Percentiles rank a stretch among this genome's conserved stretches.
phyloP scores from a whole-genome alignment of 2,329 filamentous ascomycete species.

The Aulographum hederae region DNA sequence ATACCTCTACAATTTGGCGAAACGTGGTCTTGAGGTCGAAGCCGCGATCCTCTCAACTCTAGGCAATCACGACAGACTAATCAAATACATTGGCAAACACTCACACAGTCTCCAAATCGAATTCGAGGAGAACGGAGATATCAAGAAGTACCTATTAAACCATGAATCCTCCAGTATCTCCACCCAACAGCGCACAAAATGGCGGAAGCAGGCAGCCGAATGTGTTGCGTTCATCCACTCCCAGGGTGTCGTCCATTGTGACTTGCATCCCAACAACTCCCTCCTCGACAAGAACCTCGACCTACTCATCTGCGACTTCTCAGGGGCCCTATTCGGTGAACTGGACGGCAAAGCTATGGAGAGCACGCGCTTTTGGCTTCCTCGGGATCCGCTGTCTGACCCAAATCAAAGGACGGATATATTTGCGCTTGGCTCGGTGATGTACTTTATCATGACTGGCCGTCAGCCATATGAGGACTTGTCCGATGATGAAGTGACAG shows the following conservation, averaged over 20 bases:
- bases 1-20: too few relatives aligned
- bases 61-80: neutral
- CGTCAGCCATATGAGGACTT: slow-evolving; percentile 13
- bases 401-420: slow-evolving; percentile 14
- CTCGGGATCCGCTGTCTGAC: slow-evolving; percentile 6
- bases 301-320: slow-evolving; percentile 20
- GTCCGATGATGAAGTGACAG: slow-evolving; percentile 12
- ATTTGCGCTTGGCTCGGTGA: slow-evolving; percentile 17
- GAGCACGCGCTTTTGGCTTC: slow-evolving; percentile 9
- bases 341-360: slow-evolving; percentile 11
- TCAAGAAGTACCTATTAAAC: neutral
- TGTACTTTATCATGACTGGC: slow-evolving; percentile 18
- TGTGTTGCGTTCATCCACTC: slow-evolving; percentile 18
- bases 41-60: neutral
- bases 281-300: slow-evolving; percentile 17
- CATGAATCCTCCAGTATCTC: slow-evolving; percentile 3
- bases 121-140: neutral
- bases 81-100: neutral
- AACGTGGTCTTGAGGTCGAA: too few relatives aligned
- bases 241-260: slow-evolving; percentile 28
- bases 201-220: slow-evolving; percentile 17
- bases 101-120: neutral
- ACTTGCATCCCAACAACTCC: slow-evolving; percentile 22
- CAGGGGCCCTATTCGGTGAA: slow-evolving; percentile 14
- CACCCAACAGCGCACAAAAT: slow-evolving; percentile 9